Conservation (phyloP, 2,329 filamentous ascomycete genomes). For the Lojkania enalia region DNA sequence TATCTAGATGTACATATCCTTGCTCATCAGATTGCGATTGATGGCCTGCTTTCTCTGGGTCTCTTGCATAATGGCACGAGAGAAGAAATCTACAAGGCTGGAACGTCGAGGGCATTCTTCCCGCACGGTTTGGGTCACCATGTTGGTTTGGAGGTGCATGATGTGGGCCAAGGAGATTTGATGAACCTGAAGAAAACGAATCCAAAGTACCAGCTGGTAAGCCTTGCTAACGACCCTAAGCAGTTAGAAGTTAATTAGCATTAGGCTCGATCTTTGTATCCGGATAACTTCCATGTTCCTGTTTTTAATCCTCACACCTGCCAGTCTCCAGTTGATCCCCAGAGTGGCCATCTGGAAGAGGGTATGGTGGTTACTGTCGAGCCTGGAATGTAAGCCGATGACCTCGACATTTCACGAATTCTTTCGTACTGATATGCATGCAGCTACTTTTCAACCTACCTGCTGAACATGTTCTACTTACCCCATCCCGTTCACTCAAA, state of each 20-base stretch:
- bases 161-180: conserved; percentile 50
- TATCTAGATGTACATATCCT: conserved; percentile 74
- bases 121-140: conserved; percentile 92
- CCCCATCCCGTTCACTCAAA: conserved; percentile 70
- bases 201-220: conserved; percentile 28
- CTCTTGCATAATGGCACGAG: conserved; percentile 67
- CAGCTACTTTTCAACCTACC: conserved; percentile 91
- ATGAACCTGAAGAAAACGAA: conserved; percentile 36
- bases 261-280: conserved; percentile 37
- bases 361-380: conserved; percentile 62
- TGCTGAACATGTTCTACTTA: conserved; percentile 75
- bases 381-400: conserved; percentile 50
- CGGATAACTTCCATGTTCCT: conserved; percentile 35
- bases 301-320: conserved; percentile 37
- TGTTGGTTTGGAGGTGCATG: conserved; percentile 90
- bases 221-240: conserved; percentile 1
- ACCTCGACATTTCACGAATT: neutral
- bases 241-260: conserved; percentile 16
- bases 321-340: conserved; percentile 34
- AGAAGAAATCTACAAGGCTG: conserved; percentile 73
- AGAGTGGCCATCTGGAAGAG: conserved; percentile 49
- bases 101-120: conserved; percentile 88
- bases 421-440: conserved; percentile 29
- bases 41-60: conserved; percentile 71
- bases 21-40: conserved; percentile 72